Conservation (phyloP, 1,284 basidiomycete species). For the Bjerkandera adusta region DNA sequence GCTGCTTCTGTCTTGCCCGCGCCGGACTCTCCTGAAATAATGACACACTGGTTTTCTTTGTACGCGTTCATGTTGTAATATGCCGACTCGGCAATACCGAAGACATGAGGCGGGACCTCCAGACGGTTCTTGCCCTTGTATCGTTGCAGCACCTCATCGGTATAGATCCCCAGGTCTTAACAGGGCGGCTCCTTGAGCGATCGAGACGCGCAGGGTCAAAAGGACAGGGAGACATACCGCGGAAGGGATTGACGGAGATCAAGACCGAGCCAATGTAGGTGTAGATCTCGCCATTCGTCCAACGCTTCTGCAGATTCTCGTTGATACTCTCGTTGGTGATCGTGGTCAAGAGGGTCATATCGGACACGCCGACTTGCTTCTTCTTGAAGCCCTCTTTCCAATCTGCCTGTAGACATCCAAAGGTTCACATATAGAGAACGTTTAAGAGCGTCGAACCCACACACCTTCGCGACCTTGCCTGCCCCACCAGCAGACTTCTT, state of each 20-base stretch:
- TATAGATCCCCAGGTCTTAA: conserved; percentile 95
- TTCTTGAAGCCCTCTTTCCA: conserved; percentile 99
- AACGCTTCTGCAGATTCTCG: conserved; percentile 96
- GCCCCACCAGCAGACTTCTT: conserved; percentile 61
- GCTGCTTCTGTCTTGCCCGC: conserved; percentile 98
- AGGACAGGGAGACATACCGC: conserved; percentile 53
- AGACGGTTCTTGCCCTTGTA: conserved; percentile 98
- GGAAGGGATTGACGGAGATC: conserved; percentile 98
- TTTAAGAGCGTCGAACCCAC: conserved; percentile 3
- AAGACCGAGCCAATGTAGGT: conserved; percentile 98
- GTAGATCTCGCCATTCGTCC: conserved; percentile 96
- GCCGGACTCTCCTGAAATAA: conserved; percentile 98
- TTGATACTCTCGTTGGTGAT: conserved; percentile 99
- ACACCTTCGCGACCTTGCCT: conserved; percentile 75
- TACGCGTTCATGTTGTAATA: conserved; percentile 99
- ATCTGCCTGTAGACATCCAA: conserved; percentile 65
- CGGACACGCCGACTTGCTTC: conserved; percentile 95
- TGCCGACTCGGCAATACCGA: conserved; percentile 93
- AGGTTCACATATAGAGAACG: not conserved
- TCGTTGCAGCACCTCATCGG: conserved; percentile 79
- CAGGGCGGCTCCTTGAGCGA: not conserved
- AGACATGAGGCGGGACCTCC: conserved; percentile 98
- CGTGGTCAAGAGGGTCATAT: conserved; percentile 97
- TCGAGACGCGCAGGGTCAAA: conserved; percentile 1
- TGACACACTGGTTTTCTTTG: conserved; percentile 99